Conservation (phyloP, 2,329 filamentous ascomycete species). For the Fusarium pseudograminearum region DNA sequence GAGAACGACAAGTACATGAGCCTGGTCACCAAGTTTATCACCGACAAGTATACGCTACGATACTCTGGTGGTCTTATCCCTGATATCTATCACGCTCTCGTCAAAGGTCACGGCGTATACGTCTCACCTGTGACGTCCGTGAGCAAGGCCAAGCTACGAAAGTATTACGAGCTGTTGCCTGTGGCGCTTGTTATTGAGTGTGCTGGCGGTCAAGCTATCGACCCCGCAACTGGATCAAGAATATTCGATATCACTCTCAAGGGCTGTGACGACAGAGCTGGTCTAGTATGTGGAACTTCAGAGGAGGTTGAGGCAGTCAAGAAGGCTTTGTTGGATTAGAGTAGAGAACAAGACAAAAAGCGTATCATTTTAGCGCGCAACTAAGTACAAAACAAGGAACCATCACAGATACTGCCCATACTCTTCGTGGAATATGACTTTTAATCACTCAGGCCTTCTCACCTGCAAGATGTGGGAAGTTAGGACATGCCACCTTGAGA, state of each 20-base stretch:
- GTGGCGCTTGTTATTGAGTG: slow-evolving; percentile 72
- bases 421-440: neutral
- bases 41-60: slow-evolving; percentile 67
- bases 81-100: slow-evolving; percentile 69
- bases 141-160: slow-evolving; percentile 68
- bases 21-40: slow-evolving; percentile 63
- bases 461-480: slow-evolving; percentile 11
- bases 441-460: neutral
- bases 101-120: slow-evolving; percentile 72
- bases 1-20: slow-evolving; percentile 62
- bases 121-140: slow-evolving; percentile 65
- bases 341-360: neutral
- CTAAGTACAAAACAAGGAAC: neutral
- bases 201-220: slow-evolving; percentile 67
- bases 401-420: neutral
- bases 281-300: slow-evolving; percentile 62
- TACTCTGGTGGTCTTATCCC: slow-evolving; percentile 73
- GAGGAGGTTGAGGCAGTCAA: slow-evolving; percentile 60
- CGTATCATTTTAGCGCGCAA: neutral
- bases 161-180: slow-evolving; percentile 70
- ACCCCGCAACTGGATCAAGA: slow-evolving; percentile 57
- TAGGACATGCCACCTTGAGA: slow-evolving; percentile 26
- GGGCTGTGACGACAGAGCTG: slow-evolving; percentile 63
- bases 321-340: slow-evolving; percentile 29
- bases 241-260: slow-evolving; percentile 56